phyloP scores from a whole-genome alignment of 192 early-diverging fungal genomes.

The Anaeromyces robustus region DNA sequence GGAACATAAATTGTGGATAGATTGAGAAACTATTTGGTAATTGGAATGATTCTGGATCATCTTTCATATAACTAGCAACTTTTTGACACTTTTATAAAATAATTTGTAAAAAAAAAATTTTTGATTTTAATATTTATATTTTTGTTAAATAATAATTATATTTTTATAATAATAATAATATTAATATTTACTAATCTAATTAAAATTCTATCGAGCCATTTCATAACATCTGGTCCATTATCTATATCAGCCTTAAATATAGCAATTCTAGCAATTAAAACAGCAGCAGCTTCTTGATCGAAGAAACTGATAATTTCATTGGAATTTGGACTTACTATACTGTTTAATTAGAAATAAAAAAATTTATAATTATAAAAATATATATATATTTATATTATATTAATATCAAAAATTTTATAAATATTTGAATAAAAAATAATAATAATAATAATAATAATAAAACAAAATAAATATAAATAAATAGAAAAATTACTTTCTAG shows the following conservation, averaged over 20 bases:
- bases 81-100: constrained; percentile 58
- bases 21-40: constrained; percentile 87
- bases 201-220: constrained; percentile 96
- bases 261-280: constrained; percentile 91
- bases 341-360: not conserved
- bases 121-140: not conserved
- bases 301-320: constrained; percentile 82
- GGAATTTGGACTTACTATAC: constrained; percentile 57
- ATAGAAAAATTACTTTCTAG: constrained; percentile 50
- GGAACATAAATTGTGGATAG: constrained; percentile 99
- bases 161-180: too few species aligned
- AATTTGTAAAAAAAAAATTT: not conserved
- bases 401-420: not conserved
- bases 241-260: constrained; percentile 94
- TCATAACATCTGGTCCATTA: constrained; percentile 88
- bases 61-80: constrained; percentile 91
- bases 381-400: too few species aligned
- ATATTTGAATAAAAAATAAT: not conserved
- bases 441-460: not conserved
- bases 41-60: constrained; percentile 82
- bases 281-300: constrained; percentile 95
- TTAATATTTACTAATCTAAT: constrained; percentile 58
- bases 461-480: not conserved
- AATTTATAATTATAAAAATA: not conserved
- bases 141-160: too few species aligned